Conservation (phyloP, 768 basidiomycete species). For the Collybia mongolica region DNA sequence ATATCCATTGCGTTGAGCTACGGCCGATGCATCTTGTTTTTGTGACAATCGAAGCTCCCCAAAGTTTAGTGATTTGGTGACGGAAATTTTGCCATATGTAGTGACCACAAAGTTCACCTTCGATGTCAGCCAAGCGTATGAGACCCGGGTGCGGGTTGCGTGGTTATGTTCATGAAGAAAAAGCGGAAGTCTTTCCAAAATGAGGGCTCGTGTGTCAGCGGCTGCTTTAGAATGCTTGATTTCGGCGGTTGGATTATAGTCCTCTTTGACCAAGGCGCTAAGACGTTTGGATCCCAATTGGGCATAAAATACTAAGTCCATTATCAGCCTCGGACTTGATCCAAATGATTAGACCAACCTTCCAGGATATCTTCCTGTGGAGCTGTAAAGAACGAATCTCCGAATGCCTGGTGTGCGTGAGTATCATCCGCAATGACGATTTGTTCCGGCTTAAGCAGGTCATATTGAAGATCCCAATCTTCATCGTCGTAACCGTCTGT, state of each 20-base stretch:
- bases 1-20: conserved; percentile 50
- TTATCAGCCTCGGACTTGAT: conserved; percentile 2
- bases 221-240: conserved; percentile 46
- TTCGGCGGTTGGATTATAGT: conserved; percentile 62
- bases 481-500: conserved; percentile 61
- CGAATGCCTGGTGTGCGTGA: conserved; percentile 76
- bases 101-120: conserved; percentile 69
- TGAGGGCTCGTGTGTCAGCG: conserved; percentile 52
- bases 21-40: conserved; percentile 72
- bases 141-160: conserved; percentile 50
- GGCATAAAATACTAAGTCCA: conserved; percentile 63
- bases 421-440: conserved; percentile 88
- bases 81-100: conserved; percentile 60
- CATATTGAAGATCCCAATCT: conserved; percentile 71
- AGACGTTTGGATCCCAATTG: conserved; percentile 75
- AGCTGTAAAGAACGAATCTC: conserved; percentile 70
- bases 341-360: conserved; percentile 36
- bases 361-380: conserved; percentile 93
- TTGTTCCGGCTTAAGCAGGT: conserved; percentile 65
- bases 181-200: conserved; percentile 83
- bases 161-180: conserved; percentile 90
- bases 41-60: conserved; percentile 48
- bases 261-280: conserved; percentile 72
- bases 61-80: conserved; percentile 59
- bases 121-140: conserved; percentile 65